phyloP scores from a whole-genome alignment of 768 basidiomycete genomes.

The Phanerochaete sordida region DNA sequence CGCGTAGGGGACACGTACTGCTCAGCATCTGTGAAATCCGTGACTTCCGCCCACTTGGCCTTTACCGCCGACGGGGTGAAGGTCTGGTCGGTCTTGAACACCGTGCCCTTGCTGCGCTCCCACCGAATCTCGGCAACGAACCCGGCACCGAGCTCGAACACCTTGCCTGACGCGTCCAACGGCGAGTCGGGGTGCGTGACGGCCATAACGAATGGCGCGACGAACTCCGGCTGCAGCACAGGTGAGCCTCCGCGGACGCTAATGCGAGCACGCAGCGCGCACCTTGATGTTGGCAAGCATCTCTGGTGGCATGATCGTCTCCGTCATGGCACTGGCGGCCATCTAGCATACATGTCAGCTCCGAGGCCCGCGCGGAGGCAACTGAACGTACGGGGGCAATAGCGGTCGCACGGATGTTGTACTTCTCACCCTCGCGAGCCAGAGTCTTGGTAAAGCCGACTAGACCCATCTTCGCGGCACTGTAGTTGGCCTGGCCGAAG shows the following conservation, averaged over 20 bases:
- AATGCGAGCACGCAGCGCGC: slow-evolving; percentile 4
- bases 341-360: slow-evolving; percentile 44
- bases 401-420: slow-evolving; percentile 80
- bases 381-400: slow-evolving; percentile 70
- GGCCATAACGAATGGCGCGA: slow-evolving; percentile 89
- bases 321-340: slow-evolving; percentile 97
- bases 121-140: slow-evolving; percentile 90
- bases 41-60: slow-evolving; percentile 77
- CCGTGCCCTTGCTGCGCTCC: slow-evolving; percentile 83
- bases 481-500: slow-evolving; percentile 97
- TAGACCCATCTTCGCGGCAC: slow-evolving; percentile 96
- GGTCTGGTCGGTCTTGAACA: slow-evolving; percentile 85
- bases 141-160: slow-evolving; percentile 93
- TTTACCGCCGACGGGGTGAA: slow-evolving; percentile 97
- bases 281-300: slow-evolving; percentile 86
- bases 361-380: background rate
- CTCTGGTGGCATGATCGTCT: slow-evolving; percentile 91
- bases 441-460: slow-evolving; percentile 91
- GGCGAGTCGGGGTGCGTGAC: slow-evolving; percentile 80
- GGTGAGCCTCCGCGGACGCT: background rate
- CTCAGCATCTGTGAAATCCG: slow-evolving; percentile 69
- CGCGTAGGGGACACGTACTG: slow-evolving; percentile 44
- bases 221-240: slow-evolving; percentile 69
- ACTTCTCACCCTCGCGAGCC: slow-evolving; percentile 89
- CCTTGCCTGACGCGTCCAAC: slow-evolving; percentile 70